Evolutionary conservation across 352 stramenopile genomes (phyloP).

Genomic region (Elongisporangium senticosum): DNA sequence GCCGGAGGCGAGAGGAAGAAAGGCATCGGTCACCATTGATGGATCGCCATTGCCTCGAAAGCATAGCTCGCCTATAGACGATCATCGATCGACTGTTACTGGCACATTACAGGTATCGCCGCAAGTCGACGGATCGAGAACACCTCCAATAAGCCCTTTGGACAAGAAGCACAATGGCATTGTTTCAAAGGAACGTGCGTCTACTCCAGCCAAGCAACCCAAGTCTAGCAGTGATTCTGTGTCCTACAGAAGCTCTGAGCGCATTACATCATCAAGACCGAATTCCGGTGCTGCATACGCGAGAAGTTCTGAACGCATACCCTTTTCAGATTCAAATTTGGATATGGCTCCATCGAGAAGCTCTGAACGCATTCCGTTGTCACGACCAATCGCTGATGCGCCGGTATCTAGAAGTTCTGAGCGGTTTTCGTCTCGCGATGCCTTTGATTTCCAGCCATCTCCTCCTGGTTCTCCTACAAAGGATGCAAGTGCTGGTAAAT

Average conservation of each 20-base stretch:
- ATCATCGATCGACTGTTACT: neutral
- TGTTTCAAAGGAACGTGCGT: neutral
- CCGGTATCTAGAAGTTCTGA: neutral
- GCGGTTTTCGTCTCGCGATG: neutral
- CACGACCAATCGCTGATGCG: neutral
- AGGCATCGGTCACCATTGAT: constrained; percentile 31
- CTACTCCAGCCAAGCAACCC: neutral
- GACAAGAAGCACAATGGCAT: neutral
- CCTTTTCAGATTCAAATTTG: neutral
- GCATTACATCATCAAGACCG: neutral
- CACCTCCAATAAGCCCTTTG: neutral
- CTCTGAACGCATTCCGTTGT: neutral
- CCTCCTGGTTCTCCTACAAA: neutral
- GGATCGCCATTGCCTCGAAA: constrained; percentile 9
- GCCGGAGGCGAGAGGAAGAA: constrained; percentile 12
- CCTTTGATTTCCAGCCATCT: neutral
- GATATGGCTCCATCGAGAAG: neutral
- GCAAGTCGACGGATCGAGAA: neutral
- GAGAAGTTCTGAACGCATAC: constrained; percentile 1
- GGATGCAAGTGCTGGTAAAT: neutral
- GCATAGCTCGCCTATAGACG: neutral
- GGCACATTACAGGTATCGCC: neutral
- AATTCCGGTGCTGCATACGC: neutral
- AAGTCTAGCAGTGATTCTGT: neutral
- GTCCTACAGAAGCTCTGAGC: neutral